These are phyloP conservation scores for Fusarium ramigenum DNA, from an alignment of 2,329 filamentous ascomycete genomes.

Conservation along the genomic window DNA sequence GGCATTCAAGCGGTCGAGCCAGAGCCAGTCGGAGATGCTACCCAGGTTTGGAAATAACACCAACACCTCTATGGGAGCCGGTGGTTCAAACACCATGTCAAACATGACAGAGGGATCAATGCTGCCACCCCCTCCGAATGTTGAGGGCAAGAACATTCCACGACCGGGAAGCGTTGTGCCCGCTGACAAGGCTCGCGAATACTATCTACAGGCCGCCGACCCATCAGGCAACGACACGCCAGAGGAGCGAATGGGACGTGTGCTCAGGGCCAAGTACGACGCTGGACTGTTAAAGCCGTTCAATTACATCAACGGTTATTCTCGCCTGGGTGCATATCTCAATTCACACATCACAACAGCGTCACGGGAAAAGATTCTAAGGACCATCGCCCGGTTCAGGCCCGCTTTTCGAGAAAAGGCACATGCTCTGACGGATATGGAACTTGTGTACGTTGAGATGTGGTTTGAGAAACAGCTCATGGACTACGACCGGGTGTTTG, in stretches of 20 bases:
- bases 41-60: conserved; percentile 58
- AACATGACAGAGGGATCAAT: conserved; percentile 51
- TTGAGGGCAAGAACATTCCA: conserved; percentile 64
- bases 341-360: conserved; percentile 83
- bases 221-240: conserved; percentile 86
- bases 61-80: conserved; percentile 33
- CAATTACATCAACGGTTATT: conserved; percentile 98
- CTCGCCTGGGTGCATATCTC: conserved; percentile 88
- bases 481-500: conserved; percentile 98
- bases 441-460: conserved; percentile 96
- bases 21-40: conserved; percentile 59
- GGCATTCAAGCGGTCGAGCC: conserved; percentile 53
- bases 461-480: conserved; percentile 97
- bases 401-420: conserved; percentile 97
- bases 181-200: conserved; percentile 82
- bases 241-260: conserved; percentile 93
- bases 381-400: conserved; percentile 90
- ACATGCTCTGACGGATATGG: conserved; percentile 89
- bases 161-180: conserved; percentile 69
- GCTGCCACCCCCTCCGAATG: conserved; percentile 57
- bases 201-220: conserved; percentile 96
- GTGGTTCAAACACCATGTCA: conserved; percentile 35
- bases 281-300: conserved; percentile 94
- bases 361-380: conserved; percentile 89
- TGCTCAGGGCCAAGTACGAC: conserved; percentile 95